phyloP scores from a whole-genome alignment of 805 yeast species.

The Wickerhamiella cacticola region DNA sequence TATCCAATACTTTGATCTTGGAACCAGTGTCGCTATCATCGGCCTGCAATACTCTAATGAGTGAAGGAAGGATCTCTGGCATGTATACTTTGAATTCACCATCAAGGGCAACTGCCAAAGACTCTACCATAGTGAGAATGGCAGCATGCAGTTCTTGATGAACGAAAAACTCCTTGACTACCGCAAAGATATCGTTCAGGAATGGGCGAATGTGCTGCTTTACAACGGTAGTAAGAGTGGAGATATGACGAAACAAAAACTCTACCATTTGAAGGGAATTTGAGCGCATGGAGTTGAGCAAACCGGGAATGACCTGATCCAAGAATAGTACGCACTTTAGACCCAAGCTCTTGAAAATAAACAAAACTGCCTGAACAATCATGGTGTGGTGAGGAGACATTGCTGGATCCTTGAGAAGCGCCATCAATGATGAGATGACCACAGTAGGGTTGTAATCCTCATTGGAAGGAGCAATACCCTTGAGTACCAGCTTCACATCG shows the following conservation, averaged over 20 bases:
- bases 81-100: conserved; percentile 83
- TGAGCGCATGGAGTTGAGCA: conserved; percentile 68
- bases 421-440: conserved; percentile 74
- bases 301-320: conserved; percentile 78
- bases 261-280: conserved; percentile 63
- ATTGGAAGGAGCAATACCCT: conserved; percentile 78
- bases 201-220: conserved; percentile 83
- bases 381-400: conserved; percentile 77
- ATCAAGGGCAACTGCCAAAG: conserved; percentile 72
- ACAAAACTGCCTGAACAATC: conserved; percentile 87
- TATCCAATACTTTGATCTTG: conserved; percentile 54
- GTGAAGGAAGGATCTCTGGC: conserved; percentile 62
- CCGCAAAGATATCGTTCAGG: conserved; percentile 58
- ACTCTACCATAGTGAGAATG: conserved; percentile 67
- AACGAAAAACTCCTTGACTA: conserved; percentile 62
- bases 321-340: conserved; percentile 81
- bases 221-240: conserved; percentile 66
- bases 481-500: conserved; percentile 81
- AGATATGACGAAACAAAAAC: conserved; percentile 78
- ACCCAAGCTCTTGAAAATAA: conserved; percentile 81
- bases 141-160: conserved; percentile 58
- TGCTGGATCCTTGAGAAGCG: conserved; percentile 73
- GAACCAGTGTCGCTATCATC: conserved; percentile 40
- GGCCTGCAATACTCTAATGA: conserved; percentile 64
- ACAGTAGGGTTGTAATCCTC: conserved; percentile 95